A percentile compares a stretch with the other conserved stretches of the same genome.
Evolutionary conservation across 306 rosid genomes (phyloP).

Genomic region (Erythrophleum fordii): DNA sequence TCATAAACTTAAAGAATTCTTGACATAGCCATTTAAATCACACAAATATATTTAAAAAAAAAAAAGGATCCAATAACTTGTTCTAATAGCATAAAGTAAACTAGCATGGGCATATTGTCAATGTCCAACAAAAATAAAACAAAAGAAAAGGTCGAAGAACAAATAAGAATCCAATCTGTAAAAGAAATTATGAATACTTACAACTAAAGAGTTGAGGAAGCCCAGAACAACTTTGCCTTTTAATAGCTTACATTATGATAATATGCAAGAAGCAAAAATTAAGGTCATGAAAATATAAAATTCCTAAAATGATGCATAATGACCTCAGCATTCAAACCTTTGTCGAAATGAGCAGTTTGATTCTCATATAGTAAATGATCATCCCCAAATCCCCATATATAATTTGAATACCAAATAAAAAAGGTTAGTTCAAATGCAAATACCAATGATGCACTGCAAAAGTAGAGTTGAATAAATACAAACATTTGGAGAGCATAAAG

Average conservation of each 20-base stretch:
- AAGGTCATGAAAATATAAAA: constrained; percentile 34
- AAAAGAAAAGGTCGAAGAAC: too few relatives aligned
- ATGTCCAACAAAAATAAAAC: neutral
- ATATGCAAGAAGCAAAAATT: constrained; percentile 33
- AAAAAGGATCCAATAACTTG: neutral
- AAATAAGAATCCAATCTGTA: neutral
- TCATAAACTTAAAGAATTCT: neutral
- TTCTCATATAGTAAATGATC: constrained; percentile 49
- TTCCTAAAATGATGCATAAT: constrained; percentile 19
- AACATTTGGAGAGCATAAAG: neutral
- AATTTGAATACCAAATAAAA: constrained; percentile 29
- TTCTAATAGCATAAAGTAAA: neutral
- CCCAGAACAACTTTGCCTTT: constrained; percentile 82
- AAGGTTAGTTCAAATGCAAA: constrained; percentile 36
- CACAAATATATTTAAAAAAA: too few relatives aligned
- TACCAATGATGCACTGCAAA: constrained; percentile 3
- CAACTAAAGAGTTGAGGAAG: constrained; percentile 89
- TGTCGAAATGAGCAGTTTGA: constrained; percentile 42
- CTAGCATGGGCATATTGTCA: neutral
- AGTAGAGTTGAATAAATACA: neutral
- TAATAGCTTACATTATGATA: constrained; percentile 55
- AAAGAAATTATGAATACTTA: constrained; percentile 44
- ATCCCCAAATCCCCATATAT: constrained; percentile 64
- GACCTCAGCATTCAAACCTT: constrained; percentile 65
- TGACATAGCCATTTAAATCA: neutral